Evolutionary conservation across 2,329 filamentous ascomycete genomes (phyloP).

Genomic region (Hymenoscyphus scutula): DNA sequence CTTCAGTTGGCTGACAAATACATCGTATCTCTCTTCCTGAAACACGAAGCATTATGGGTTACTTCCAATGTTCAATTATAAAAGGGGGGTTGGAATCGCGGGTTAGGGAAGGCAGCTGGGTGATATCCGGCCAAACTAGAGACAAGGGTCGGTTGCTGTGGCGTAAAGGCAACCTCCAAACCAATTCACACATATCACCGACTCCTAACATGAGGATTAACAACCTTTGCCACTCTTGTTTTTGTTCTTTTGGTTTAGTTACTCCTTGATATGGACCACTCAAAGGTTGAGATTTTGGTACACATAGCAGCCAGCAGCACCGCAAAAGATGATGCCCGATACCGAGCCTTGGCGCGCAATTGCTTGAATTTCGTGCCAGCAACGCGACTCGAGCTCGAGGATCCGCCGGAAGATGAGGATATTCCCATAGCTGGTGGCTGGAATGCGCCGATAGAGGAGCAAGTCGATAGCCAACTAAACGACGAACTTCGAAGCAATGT

Average conservation of each 20-base stretch:
- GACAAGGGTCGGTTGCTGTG: background rate
- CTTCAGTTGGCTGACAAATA: no score
- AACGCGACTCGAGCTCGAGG: slow-evolving; percentile 16
- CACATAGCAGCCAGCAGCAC: slow-evolving; percentile 35
- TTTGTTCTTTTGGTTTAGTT: background rate
- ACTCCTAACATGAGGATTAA: background rate
- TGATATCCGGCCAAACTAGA: background rate
- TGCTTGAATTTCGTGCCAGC: slow-evolving; percentile 33
- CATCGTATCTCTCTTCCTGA: no score
- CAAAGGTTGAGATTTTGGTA: slow-evolving; percentile 36
- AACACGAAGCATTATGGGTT: no score
- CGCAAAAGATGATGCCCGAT: slow-evolving; percentile 34
- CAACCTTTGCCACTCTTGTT: background rate
- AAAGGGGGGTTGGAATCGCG: no score
- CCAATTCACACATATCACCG: background rate
- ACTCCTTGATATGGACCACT: background rate
- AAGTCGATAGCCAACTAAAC: slow-evolving; percentile 19
- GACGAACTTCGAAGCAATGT: slow-evolving; percentile 13
- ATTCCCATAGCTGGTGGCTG: slow-evolving; percentile 44
- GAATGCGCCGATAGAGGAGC: slow-evolving; percentile 37
- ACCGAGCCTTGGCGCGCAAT: slow-evolving; percentile 33
- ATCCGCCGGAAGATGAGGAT: slow-evolving; percentile 24
- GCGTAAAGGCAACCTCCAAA: background rate
- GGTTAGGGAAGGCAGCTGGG: background rate
- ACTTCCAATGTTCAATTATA: no score